Percentiles rank a stretch among this genome's conserved stretches.
Conservation (phyloP, 2,329 filamentous ascomycete genomes). For the Cercospora janseana region DNA sequence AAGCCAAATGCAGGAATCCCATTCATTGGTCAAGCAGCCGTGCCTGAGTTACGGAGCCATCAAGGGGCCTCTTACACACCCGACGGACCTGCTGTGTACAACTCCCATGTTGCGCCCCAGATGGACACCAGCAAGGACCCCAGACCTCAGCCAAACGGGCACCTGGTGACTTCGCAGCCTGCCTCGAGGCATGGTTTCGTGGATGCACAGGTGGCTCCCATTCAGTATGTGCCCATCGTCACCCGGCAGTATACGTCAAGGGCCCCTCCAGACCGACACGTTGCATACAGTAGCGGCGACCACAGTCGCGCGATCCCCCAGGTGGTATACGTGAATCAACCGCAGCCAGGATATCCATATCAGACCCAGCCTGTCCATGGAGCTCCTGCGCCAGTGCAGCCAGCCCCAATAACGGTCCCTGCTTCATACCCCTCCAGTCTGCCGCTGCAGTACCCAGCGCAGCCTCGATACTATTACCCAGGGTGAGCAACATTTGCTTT, state of each 20-base stretch:
- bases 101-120: background rate
- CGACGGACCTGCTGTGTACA: background rate
- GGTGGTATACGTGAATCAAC: constrained; percentile 15
- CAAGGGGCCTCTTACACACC: background rate
- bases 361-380: constrained; percentile 33
- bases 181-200: constrained; percentile 16
- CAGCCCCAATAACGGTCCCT: constrained; percentile 21
- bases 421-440: background rate
- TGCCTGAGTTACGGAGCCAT: background rate
- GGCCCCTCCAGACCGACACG: background rate
- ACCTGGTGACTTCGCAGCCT: background rate
- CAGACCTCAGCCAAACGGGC: background rate
- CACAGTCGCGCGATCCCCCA: background rate
- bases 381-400: constrained; percentile 37
- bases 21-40: background rate
- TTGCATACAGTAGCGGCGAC: background rate
- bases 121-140: background rate
- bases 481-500: constrained; percentile 16
- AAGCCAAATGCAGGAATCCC: constrained; percentile 10
- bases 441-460: constrained; percentile 3
- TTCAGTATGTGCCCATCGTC: constrained; percentile 24
- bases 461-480: constrained; percentile 29
- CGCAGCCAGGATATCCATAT: constrained; percentile 10
- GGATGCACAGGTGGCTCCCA: constrained; percentile 27
- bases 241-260: constrained; percentile 3